Evolutionary conservation across 2,329 filamentous ascomycete genomes (phyloP).

Genomic region (Diatrype stigma): DNA sequence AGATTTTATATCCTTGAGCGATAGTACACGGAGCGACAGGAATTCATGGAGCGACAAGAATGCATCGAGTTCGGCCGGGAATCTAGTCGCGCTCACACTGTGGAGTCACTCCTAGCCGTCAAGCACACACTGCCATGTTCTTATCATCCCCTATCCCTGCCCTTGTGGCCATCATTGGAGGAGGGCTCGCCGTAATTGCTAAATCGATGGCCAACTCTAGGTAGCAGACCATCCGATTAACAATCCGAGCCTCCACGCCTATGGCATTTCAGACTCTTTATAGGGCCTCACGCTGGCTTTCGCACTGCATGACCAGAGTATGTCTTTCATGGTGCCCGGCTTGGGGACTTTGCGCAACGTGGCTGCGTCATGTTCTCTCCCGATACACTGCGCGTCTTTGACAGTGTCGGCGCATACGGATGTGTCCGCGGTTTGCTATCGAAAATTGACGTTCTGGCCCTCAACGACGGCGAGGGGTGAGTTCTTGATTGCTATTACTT

Average conservation of each 20-base stretch:
- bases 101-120: too few species aligned
- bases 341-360: slow-evolving; percentile 40
- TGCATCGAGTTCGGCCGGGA: too few species aligned
- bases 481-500: too few species aligned
- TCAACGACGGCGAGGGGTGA: slow-evolving; percentile 34
- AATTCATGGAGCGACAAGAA: too few species aligned
- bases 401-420: slow-evolving; percentile 44
- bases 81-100: too few species aligned
- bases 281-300: slow-evolving; percentile 51
- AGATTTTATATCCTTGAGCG: too few species aligned
- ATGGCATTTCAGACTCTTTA: slow-evolving; percentile 1
- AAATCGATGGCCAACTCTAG: neutral
- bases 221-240: neutral
- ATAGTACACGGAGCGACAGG: too few species aligned
- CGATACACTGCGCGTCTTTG: slow-evolving; percentile 52
- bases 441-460: slow-evolving; percentile 48
- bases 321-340: slow-evolving; percentile 45
- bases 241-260: neutral
- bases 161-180: slow-evolving; percentile 10
- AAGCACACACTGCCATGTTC: too few species aligned
- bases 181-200: slow-evolving; percentile 10
- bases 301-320: slow-evolving; percentile 46
- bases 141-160: too few species aligned
- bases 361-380: slow-evolving; percentile 58
- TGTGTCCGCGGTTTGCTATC: slow-evolving; percentile 41